Evolutionary conservation across 176 grass and related monocot species (phyloP).

Genomic region (barley (Hordeum vulgare)): DNA sequence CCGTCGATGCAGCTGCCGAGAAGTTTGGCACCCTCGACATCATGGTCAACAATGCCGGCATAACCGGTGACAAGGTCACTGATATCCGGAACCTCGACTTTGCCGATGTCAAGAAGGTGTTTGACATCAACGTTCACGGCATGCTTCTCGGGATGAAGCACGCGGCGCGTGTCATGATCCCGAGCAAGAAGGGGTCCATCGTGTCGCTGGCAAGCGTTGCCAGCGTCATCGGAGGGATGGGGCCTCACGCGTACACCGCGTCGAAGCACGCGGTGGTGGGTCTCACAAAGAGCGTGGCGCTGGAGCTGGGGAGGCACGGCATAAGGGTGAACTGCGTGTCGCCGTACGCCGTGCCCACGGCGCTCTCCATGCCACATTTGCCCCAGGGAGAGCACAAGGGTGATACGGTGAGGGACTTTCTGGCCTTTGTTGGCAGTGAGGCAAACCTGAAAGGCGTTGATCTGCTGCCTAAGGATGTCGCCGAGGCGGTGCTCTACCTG

Average conservation of each 20-base stretch:
- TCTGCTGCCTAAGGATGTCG: constrained; percentile 38
- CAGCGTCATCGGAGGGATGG: constrained; percentile 45
- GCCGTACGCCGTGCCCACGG: constrained; percentile 55
- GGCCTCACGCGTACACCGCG: constrained; percentile 66
- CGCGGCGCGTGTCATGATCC: constrained; percentile 75
- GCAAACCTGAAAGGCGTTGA: constrained; percentile 82
- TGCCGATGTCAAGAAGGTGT: constrained; percentile 44
- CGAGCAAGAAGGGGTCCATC: constrained; percentile 48
- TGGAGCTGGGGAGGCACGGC: constrained; percentile 67
- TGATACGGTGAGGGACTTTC: constrained; percentile 24
- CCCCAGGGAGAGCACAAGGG: constrained; percentile 27
- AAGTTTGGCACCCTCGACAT: constrained; percentile 72
- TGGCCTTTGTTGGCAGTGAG: constrained; percentile 28
- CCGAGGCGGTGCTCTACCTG: constrained; percentile 67
- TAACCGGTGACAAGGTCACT: constrained; percentile 45
- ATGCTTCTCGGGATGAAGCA: constrained; percentile 90
- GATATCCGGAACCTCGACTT: constrained; percentile 58
- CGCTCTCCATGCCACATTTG: constrained; percentile 47
- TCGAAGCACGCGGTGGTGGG: constrained; percentile 73
- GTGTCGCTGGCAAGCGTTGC: constrained; percentile 59
- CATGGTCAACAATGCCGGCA: constrained; percentile 87
- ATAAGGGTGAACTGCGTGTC: constrained; percentile 90
- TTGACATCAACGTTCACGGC: constrained; percentile 68
- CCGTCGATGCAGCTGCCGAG: constrained; percentile 33
- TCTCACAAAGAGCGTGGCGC: constrained; percentile 67